These are phyloP conservation scores for Backusella psychrophila DNA, from an alignment of 192 early-diverging fungal genomes.

Conservation along the genomic window DNA sequence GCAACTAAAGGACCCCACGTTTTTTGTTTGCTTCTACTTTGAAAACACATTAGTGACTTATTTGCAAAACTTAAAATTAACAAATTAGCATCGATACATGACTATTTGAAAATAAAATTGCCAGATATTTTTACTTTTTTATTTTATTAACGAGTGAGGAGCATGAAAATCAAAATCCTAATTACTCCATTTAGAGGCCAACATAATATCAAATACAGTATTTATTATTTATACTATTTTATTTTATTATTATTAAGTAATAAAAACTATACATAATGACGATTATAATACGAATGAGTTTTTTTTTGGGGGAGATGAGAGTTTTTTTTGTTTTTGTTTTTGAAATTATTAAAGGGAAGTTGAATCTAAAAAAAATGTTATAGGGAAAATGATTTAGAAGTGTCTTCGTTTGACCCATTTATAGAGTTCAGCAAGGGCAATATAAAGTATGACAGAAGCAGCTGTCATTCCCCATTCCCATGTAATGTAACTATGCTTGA, in stretches of 20 bases:
- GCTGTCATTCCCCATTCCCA: constrained; percentile 76
- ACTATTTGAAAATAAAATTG: neutral
- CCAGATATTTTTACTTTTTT: too few species aligned
- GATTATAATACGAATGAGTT: neutral
- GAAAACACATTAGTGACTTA: too few species aligned
- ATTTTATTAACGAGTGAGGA: too few species aligned
- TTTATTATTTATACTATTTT: neutral
- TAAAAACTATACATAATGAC: neutral
- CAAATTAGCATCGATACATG: neutral
- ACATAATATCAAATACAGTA: neutral
- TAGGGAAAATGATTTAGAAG: neutral
- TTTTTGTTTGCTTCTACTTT: neutral
- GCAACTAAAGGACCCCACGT: neutral
- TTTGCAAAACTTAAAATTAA: neutral
- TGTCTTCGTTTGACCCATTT: constrained; percentile 39
- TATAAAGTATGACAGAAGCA: constrained; percentile 57
- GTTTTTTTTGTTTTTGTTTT: neutral
- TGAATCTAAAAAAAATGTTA: neutral
- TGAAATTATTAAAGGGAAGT: neutral
- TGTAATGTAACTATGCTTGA: constrained; percentile 59
- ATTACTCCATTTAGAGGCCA: neutral
- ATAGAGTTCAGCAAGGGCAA: constrained; percentile 64
- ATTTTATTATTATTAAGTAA: neutral
- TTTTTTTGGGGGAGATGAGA: neutral
- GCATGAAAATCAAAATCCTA: too few species aligned